phyloP scores from a whole-genome alignment of 441 rosid genomes.

The Erysimum cheiri region DNA sequence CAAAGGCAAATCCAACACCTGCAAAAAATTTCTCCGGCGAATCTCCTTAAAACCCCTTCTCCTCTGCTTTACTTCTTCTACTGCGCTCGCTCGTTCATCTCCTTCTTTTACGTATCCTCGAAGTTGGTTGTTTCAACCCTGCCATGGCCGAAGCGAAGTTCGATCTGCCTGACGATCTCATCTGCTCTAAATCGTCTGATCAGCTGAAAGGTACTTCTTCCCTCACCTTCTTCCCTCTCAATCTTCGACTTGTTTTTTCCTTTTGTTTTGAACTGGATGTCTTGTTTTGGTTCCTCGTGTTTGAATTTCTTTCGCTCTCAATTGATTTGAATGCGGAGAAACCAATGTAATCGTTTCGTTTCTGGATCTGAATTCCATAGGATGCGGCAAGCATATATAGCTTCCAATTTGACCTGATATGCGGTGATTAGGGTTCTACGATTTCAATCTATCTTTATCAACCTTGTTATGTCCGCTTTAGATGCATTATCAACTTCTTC shows the following conservation, averaged over 20 bases:
- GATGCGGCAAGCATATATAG: constrained; percentile 2
- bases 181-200: constrained; percentile 61
- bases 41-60: constrained; percentile 31
- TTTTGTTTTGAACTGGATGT: not conserved
- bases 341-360: constrained; percentile 1
- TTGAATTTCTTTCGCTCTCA: constrained; percentile 5
- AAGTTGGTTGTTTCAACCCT: constrained; percentile 35
- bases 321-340: constrained; percentile 23
- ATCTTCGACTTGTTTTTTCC: not conserved
- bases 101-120: constrained; percentile 5
- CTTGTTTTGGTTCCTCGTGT: not conserved
- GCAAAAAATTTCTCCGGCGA: constrained; percentile 26
- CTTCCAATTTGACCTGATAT: constrained; percentile 11
- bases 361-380: constrained; percentile 31
- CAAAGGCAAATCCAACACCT: constrained; percentile 21
- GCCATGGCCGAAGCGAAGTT: constrained; percentile 74
- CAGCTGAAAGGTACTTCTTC: constrained; percentile 66
- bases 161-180: constrained; percentile 83
- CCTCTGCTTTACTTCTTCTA: constrained; percentile 28
- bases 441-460: not conserved
- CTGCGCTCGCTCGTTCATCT: constrained; percentile 11
- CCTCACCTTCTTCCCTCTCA: not conserved
- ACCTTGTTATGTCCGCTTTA: not conserved
- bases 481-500: constrained; percentile 13
- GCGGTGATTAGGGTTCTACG: constrained; percentile 27